Evolutionary conservation across 371 early-diverging fungal genomes (phyloP), one percentile per base, ranked within the genome.

Genomic region (Mortierella sp.): DNA sequence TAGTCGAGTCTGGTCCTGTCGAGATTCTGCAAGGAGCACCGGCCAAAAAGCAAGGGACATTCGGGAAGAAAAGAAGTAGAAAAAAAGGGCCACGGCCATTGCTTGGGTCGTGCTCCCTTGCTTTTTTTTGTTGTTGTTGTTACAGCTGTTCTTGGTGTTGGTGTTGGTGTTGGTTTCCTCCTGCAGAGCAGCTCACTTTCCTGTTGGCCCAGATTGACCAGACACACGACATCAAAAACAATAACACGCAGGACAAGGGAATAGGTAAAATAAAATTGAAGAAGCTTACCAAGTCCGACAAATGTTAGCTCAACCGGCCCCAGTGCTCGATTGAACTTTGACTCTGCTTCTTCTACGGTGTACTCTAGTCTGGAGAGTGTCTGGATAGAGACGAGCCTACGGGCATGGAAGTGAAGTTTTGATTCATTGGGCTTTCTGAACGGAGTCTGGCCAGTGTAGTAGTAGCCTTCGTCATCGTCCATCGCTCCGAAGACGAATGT

Each of bases 311-410:
- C 88, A 59, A 84, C 64, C 6, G 84, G 68, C 5, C 72, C 84
- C 14, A 90, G 84, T 5, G 87, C 80, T 49, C 87, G 87, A 9
- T 80, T 83, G 49, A 90, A 83, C 64, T 84, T 85, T 65, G 88
- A 75, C 63, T 88, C 87, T 18, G 87, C 85, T 57, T 88, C 89
- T 32, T 81, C 84, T 62, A 79, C 84, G 14, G 87, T 68, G 60
- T 86, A 83, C 62, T 90, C 90, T 22, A 88, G 84, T 9, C 89
- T 87, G 40, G 75, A 54, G 2, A 81, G 73, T 32, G 81, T 81
- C 65, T 89, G 88, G 59, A 88, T 86, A 5, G 86, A 84, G 64
- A 83, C 66, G 9, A 90, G 80, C 57, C 88, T 83, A 37, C 90
- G 86, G n/a, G 76, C 62, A 78, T 87, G 88, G 62, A 73, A 90